Evolutionary conservation across 23 red algal species (phyloP), one percentile per base, ranked within the genome.

Genomic region (Gracilaria domingensis): DNA sequence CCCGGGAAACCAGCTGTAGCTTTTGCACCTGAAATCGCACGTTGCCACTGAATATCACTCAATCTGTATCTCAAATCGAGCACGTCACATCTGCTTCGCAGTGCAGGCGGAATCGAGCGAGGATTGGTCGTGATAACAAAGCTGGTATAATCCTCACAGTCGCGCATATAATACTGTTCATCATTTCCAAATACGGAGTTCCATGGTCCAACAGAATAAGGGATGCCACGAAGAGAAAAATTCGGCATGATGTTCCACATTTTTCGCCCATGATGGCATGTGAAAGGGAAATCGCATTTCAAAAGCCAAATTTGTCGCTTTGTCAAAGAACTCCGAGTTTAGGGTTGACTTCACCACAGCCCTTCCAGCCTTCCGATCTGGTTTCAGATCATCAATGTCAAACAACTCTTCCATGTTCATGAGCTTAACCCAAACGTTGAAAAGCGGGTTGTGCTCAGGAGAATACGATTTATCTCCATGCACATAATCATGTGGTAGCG

Each of bases 351-450:
- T 45, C 5, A 45, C 42, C 11, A 45, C 42, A 4, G 11, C 42
- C 5, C 11, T 45, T 4, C 11, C 42, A 11, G 5, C 42, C 11
- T 11, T 45, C 11, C 11, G 42, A 7, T 45, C 42, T 5, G 16
- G 47, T 21, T 48, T 28, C 36, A 30, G 28, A 8, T 53, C 20
- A 23, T 40, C 75, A 23, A 21, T 5, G 16, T 80, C 38, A 29
- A 80, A 80, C 36, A 80, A 29, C 20, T 18, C 0, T 6, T 80
- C 47, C 14, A 53, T n/a, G 20, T 11, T 47, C 20, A 80, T 50
- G 5, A 14, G 36, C 17, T 80, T 80, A 18, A 80, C 75, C 75
- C 75, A 80, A 16, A 80, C 36, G 25, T 80, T 50, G 28, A 50
- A 80, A 50, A 80, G 47, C 16, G 45, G 45, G 28, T 80, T 80